A percentile compares a stretch with the other conserved stretches of the same genome.
These are phyloP conservation scores for Bipolaris sorokiniana DNA, from an alignment of 2,329 filamentous ascomycete genomes.

Conservation along the genomic window DNA sequence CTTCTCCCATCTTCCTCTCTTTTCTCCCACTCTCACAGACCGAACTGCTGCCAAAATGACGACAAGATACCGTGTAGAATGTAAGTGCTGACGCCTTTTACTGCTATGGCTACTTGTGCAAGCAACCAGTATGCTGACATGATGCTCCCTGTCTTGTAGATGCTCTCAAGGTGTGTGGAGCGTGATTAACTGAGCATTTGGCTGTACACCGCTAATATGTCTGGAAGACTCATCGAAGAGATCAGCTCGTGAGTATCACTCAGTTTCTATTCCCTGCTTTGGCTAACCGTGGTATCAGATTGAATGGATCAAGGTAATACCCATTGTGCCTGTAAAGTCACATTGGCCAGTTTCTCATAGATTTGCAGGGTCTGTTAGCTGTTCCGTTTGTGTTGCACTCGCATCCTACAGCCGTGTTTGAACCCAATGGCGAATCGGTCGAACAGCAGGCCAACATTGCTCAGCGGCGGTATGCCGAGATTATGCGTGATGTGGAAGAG, in stretches of 20 bases:
- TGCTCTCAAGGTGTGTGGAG: constrained; percentile 64
- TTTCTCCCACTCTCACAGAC: constrained; percentile 1
- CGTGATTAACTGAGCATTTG: neutral
- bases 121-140: constrained; percentile 22
- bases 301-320: constrained; percentile 86
- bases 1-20: constrained; percentile 14
- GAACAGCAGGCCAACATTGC: constrained; percentile 78
- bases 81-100: constrained; percentile 1
- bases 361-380: constrained; percentile 67
- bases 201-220: constrained; percentile 18
- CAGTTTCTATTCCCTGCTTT: neutral
- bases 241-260: constrained; percentile 77
- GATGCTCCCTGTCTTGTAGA: constrained; percentile 51
- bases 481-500: constrained; percentile 89
- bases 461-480: constrained; percentile 89
- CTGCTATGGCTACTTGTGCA: neutral
- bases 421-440: constrained; percentile 69
- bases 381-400: constrained; percentile 97
- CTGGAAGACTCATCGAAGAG: constrained; percentile 81
- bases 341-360: constrained; percentile 1
- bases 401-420: constrained; percentile 86
- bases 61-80: constrained; percentile 51
- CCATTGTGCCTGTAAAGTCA: neutral
- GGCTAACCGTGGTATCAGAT: constrained; percentile 51
- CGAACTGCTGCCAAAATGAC: constrained; percentile 41